These are phyloP conservation scores for Lentithecium fluviatile DNA, from an alignment of 495 filamentous ascomycete genomes.

Conservation along the genomic window DNA sequence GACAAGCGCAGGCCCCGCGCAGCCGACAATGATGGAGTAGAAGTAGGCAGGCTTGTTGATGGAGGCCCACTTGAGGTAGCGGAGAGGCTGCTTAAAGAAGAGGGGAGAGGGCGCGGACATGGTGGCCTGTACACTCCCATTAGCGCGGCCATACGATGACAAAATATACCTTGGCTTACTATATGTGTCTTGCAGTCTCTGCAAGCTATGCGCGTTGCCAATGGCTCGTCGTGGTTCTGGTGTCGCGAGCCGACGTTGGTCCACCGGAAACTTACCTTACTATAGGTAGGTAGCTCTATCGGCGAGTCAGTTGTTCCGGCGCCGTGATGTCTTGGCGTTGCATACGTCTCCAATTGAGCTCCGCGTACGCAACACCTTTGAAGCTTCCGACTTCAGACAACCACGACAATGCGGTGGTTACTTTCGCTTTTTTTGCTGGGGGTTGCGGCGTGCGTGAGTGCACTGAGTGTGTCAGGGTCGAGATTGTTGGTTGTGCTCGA, in stretches of 20 bases:
- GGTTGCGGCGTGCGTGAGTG: conserved; percentile 65
- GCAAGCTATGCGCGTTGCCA: background rate
- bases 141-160: background rate
- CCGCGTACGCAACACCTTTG: background rate
- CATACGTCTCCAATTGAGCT: conserved; percentile 34
- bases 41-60: conserved; percentile 86
- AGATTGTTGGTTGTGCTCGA: conserved; percentile 85
- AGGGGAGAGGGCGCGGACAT: conserved; percentile 50
- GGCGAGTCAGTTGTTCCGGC: conserved; percentile 9
- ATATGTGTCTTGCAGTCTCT: background rate
- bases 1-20: conserved; percentile 66
- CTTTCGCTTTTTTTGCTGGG: conserved; percentile 65
- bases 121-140: background rate
- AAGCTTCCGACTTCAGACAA: background rate
- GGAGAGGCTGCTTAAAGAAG: conserved; percentile 79
- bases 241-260: background rate
- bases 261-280: background rate
- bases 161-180: background rate
- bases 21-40: conserved; percentile 73
- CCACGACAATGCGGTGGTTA: conserved; percentile 68
- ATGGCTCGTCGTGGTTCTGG: background rate
- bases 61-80: conserved; percentile 82
- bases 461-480: conserved; percentile 75
- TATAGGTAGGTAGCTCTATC: too few relatives aligned
- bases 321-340: conserved; percentile 28